A percentile compares a stretch with the other conserved stretches of the same genome.
Evolutionary conservation across 441 rosid species (phyloP).

Genomic region (Populus hybrid): DNA sequence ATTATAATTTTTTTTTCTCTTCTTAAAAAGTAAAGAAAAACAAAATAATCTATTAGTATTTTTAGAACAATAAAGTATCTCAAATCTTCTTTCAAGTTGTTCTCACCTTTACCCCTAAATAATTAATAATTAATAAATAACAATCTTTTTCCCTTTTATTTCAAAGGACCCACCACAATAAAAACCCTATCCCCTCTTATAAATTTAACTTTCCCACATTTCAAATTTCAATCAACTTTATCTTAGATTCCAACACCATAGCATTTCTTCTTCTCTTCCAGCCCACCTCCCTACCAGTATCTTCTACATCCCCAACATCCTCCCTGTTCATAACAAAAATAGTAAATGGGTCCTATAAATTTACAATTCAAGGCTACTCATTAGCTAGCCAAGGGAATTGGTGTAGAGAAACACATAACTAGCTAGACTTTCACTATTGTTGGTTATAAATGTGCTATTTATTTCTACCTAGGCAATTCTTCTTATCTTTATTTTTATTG

Average conservation of each 20-base stretch:
- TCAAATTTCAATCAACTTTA: neutral
- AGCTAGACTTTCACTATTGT: conserved; percentile 85
- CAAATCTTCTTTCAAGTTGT: too few relatives aligned
- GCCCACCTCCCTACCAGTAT: conserved; percentile 25
- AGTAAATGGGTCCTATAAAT: conserved; percentile 80
- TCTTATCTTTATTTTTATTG: conserved; percentile 80
- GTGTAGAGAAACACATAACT: conserved; percentile 87
- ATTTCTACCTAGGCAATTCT: conserved; percentile 78
- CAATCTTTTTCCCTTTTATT: too few relatives aligned
- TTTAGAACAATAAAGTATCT: too few relatives aligned
- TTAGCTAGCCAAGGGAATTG: conserved; percentile 79
- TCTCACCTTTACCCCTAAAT: too few relatives aligned
- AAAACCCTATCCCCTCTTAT: too few relatives aligned
- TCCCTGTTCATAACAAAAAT: conserved; percentile 82
- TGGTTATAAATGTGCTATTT: conserved; percentile 87
- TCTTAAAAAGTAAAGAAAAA: too few relatives aligned
- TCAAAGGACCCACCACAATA: too few relatives aligned
- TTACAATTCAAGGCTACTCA: conserved; percentile 76
- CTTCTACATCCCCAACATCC: conserved; percentile 51
- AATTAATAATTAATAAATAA: too few relatives aligned
- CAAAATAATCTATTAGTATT: too few relatives aligned
- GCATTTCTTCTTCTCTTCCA: neutral
- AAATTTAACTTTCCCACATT: too few relatives aligned
- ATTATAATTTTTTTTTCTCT: too few relatives aligned
- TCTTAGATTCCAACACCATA: neutral